Evolutionary conservation across 352 stramenopile species (phyloP).

Genomic region (Globisporangium yorkense): DNA sequence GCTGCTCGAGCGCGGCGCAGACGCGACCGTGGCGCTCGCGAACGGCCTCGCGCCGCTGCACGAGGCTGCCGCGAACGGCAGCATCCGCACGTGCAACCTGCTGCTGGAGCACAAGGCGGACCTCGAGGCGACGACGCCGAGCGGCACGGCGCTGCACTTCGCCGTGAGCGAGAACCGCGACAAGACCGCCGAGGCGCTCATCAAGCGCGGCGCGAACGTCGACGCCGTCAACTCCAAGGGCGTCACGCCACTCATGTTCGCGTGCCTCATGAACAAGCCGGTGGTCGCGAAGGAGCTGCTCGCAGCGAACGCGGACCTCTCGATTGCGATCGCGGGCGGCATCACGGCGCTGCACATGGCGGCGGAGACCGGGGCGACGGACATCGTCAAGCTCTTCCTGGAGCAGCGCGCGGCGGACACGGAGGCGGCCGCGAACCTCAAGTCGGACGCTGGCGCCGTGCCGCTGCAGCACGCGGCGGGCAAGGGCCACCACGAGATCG

Average conservation of each 20-base stretch:
- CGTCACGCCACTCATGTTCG: constrained; percentile 70
- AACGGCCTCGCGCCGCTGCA: constrained; percentile 64
- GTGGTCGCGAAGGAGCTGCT: constrained; percentile 54
- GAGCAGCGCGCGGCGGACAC: constrained; percentile 38
- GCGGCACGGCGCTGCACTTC: constrained; percentile 74
- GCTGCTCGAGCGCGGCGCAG: constrained; percentile 49
- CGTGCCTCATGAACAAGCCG: constrained; percentile 75
- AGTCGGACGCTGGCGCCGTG: constrained; percentile 55
- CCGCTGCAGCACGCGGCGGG: constrained; percentile 70
- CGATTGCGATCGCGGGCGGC: constrained; percentile 44
- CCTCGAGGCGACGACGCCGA: constrained; percentile 56
- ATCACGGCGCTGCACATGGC: constrained; percentile 76
- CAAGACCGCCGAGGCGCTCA: constrained; percentile 63
- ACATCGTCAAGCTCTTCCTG: constrained; percentile 58
- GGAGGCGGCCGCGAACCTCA: constrained; percentile 40
- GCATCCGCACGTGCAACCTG: constrained; percentile 49
- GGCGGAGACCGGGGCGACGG: constrained; percentile 58
- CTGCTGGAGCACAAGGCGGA: constrained; percentile 47
- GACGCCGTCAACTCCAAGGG: constrained; percentile 61
- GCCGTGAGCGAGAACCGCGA: constrained; percentile 77
- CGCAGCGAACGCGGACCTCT: constrained; percentile 37
- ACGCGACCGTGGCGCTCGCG: constrained; percentile 44
- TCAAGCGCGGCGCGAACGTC: constrained; percentile 53
- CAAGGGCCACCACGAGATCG: constrained; percentile 63
- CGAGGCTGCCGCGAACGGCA: constrained; percentile 65